Base-by-base conservation (phyloP, 768 basidiomycete species). In the Russula compacta region DNA sequence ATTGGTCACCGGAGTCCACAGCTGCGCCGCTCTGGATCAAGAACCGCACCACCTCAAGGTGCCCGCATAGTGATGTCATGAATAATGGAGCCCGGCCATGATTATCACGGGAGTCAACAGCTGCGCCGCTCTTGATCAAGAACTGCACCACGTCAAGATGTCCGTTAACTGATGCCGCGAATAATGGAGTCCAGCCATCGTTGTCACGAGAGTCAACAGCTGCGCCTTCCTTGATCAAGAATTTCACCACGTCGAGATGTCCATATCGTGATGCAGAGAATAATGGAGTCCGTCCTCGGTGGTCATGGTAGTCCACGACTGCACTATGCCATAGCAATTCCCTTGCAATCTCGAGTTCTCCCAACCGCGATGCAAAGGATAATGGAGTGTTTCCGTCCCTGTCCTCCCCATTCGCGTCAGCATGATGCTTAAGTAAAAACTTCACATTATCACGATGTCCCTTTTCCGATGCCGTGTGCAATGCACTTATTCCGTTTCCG, bases 321-420 rank as follows among this genome's bases (percentile, higher is more conserved):
- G 57, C 29, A 4, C 40, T 32, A 12, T 46, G 49, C 2, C 6
- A 8, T 17, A 58, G 29, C 51, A 58, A 42, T 4, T 33, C 3
- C 12, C 8, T 38, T 9, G 11, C 38, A 4, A 58, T 12, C 38
- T 58, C 56, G 6, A 58, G n/a, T 19, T 50, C 38, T 10, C 56
- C 48, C 0, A 1, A 0, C 0, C 3, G 0, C 7, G 56, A 29
- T 14, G 56, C 21, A 4, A 15, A 0, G 1, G 0, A 1, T 12
- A 58, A 42, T 8, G 56, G 39, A 2, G 48, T 50, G 9, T n/a
- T 2, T 6, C 39, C 39, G 1, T 10, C 0, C 0, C 1, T 1
- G 5, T 19, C 1, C 10, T 1, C 29, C 4, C 33, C 0, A 4
- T 58, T 6, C 39, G 42, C 14, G 17, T 35, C 39, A 33, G 48